phyloP scores from a whole-genome alignment of 2,329 filamentous ascomycete species.

The Beauveria australis region DNA sequence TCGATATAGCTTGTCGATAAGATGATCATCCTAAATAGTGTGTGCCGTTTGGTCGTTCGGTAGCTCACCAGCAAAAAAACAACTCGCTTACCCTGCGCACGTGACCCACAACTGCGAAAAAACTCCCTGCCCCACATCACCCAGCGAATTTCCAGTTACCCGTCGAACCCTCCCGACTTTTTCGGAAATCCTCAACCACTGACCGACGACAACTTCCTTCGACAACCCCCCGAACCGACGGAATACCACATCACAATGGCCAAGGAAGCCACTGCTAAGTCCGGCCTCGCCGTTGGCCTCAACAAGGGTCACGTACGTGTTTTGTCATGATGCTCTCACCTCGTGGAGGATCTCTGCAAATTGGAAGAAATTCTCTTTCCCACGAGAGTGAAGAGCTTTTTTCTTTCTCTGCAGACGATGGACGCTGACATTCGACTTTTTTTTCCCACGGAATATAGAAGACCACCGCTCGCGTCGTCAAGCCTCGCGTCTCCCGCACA shows the following conservation, averaged over 20 bases:
- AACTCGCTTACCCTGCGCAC: constrained; percentile 18
- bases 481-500: constrained; percentile 72
- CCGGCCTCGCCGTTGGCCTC: constrained; percentile 52
- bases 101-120: constrained; percentile 20
- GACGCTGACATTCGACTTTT: constrained; percentile 47
- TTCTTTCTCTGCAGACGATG: constrained; percentile 44
- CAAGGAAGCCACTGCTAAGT: constrained; percentile 49
- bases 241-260: constrained; percentile 39
- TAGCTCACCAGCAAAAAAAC: not conserved
- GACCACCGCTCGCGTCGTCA: constrained; percentile 70
- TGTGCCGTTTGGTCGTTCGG: too few species aligned
- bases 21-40: not conserved
- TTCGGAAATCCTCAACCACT: constrained; percentile 22
- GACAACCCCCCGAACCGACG: constrained; percentile 16
- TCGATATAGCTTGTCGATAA: not conserved
- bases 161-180: not conserved
- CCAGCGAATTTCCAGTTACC: constrained; percentile 4
- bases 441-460: constrained; percentile 49
- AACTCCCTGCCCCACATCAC: constrained; percentile 9
- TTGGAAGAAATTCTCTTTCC: constrained; percentile 13
- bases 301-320: constrained; percentile 58
- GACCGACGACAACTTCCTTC: constrained; percentile 19
- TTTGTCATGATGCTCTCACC: constrained; percentile 50
- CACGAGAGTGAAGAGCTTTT: constrained; percentile 19
- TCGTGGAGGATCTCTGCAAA: constrained; percentile 64